Evolutionary conservation across 306 rosid genomes (phyloP).

Genomic region (Alnus rubra): DNA sequence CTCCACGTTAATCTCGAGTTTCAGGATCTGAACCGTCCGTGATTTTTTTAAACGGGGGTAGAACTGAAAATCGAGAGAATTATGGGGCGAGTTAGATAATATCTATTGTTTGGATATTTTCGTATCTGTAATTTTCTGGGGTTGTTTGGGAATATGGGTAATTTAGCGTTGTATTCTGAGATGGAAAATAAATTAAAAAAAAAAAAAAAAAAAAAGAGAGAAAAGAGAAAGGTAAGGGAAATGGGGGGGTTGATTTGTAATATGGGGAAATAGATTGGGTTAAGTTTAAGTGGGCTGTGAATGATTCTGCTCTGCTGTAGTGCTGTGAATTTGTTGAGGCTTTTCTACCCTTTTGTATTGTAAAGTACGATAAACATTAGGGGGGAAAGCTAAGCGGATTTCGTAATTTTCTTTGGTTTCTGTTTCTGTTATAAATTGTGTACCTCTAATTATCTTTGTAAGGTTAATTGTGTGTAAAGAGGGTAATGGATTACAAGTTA

Average conservation of each 20-base stretch:
- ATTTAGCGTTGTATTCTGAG: slow-evolving; percentile 36
- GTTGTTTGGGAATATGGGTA: slow-evolving; percentile 18
- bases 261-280: slow-evolving; percentile 12
- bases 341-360: slow-evolving; percentile 36
- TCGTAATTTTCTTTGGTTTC: background rate
- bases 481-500: background rate
- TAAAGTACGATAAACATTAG: slow-evolving; percentile 36
- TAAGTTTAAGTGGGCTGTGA: slow-evolving; percentile 7
- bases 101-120: slow-evolving; percentile 12
- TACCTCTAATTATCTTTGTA: background rate
- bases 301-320: slow-evolving; percentile 37
- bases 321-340: slow-evolving; percentile 25
- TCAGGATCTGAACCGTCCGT: slow-evolving; percentile 44
- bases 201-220: background rate
- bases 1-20: slow-evolving; percentile 28
- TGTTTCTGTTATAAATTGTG: background rate
- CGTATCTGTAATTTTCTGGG: slow-evolving; percentile 11
- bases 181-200: background rate
- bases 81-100: slow-evolving; percentile 35
- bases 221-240: background rate
- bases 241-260: slow-evolving; percentile 37
- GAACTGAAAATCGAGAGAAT: slow-evolving; percentile 36
- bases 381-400: slow-evolving; percentile 28
- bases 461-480: background rate
- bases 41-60: slow-evolving; percentile 82